These are phyloP conservation scores for Oryza glumipatula DNA, from an alignment of 176 grass and related monocot species.

Conservation along the genomic window DNA sequence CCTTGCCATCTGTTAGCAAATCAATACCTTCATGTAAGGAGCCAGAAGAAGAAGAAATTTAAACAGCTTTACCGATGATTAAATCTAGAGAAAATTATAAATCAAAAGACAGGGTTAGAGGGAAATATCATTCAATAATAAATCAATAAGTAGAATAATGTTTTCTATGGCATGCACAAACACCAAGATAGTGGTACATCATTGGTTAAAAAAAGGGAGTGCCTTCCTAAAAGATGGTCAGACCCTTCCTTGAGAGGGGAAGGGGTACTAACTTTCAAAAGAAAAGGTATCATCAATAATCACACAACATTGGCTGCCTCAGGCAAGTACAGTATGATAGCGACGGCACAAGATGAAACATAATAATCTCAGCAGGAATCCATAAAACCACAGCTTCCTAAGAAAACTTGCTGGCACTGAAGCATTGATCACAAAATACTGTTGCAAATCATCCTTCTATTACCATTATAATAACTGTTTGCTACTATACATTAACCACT, in stretches of 20 bases:
- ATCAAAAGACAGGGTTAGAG: background rate
- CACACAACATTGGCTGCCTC: conserved; percentile 38
- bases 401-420: conserved; percentile 26
- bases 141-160: background rate
- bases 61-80: conserved; percentile 6
- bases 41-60: conserved; percentile 4
- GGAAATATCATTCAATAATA: conserved; percentile 29
- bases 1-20: conserved; percentile 54
- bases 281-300: conserved; percentile 35
- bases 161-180: conserved; percentile 22
- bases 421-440: conserved; percentile 34
- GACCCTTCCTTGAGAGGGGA: background rate
- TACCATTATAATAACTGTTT: background rate
- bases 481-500: conserved; percentile 8
- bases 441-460: background rate
- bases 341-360: background rate
- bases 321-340: background rate
- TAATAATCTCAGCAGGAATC: conserved; percentile 38
- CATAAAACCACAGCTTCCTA: conserved; percentile 43
- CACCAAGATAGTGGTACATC: conserved; percentile 39
- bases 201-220: conserved; percentile 17
- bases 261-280: conserved; percentile 34
- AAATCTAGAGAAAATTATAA: background rate
- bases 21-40: conserved; percentile 11
- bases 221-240: conserved; percentile 34